Evolutionary conservation across 441 rosid species (phyloP).

Genomic region (Pelargonium cotyledonis): DNA sequence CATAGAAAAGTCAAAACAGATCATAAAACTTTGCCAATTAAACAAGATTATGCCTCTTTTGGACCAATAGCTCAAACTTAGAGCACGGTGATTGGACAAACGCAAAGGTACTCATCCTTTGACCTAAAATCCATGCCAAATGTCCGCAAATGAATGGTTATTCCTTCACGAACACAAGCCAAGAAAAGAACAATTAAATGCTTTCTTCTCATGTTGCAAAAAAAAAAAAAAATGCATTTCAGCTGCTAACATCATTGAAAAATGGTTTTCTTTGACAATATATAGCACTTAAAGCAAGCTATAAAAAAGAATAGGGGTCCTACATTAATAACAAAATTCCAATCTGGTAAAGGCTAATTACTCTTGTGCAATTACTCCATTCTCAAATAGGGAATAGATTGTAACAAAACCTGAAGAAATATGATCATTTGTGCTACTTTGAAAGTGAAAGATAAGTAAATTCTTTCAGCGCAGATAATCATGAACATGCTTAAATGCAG

Average conservation of each 20-base stretch:
- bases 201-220: background rate
- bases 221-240: background rate
- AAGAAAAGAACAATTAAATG: no score
- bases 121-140: background rate
- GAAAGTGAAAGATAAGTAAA: conserved; percentile 14
- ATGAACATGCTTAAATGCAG: conserved; percentile 24
- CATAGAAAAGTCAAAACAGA: background rate
- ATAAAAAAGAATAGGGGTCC: background rate
- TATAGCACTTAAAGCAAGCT: background rate
- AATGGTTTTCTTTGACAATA: background rate
- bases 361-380: conserved; percentile 1
- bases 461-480: conserved; percentile 15
- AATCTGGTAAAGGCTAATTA: conserved; percentile 6
- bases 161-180: background rate
- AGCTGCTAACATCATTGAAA: background rate
- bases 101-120: background rate
- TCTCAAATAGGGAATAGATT: background rate
- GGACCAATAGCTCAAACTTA: background rate
- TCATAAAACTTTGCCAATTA: background rate
- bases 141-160: background rate
- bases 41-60: background rate
- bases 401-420: conserved; percentile 3
- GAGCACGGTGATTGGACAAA: background rate
- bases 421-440: conserved; percentile 4
- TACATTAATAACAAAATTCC: conserved; percentile 12